Base-by-base conservation (phyloP, 805 yeast genomes). In the Wickerhamiella nectarea region DNA sequence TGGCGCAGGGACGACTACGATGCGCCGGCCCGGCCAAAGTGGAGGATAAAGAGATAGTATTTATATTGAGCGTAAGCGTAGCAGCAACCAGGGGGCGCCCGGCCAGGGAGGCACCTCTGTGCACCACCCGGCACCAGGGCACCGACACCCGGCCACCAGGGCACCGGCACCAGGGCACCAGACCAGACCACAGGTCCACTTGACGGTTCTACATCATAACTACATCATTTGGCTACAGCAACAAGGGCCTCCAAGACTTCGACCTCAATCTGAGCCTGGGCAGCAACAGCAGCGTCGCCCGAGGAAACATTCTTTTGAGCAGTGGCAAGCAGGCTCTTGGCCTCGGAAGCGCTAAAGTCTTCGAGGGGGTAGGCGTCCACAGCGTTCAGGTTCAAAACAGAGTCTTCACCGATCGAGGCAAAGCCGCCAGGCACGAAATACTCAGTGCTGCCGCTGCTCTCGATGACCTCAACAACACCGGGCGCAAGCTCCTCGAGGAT, bases 161-260 rank as follows among this genome's bases (percentile, higher is more conserved):
- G n/a, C n/a, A n/a, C n/a, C n/a, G n/a, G n/a, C n/a, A n/a, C n/a
- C n/a, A n/a, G n/a, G n/a, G n/a, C n/a, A n/a, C n/a, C n/a, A n/a
- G n/a, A n/a, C n/a, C n/a, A n/a, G n/a, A n/a, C n/a, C n/a, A n/a
- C n/a, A n/a, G n/a, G n/a, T n/a, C n/a, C n/a, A n/a, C n/a, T n/a
- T n/a, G n/a, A 28, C 31, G n/a, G 6, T 11, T 12, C n/a, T 28
- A 14, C n/a, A 17, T 24, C 31, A 11, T 36, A 21, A n/a, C 39
- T 36, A 38, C 15, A 50, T 60, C 74, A 78, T 68, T 80, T 78
- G 56, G 83, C 85, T 64, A 80, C 77, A 56, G 79, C 75, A 65
- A 82, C 80, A 63, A 89, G 73, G 57, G 95, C 91, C 76, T 89
- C 95, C 63, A 91, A 77, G 46, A 91, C 95, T 70, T 91, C 96